These are phyloP conservation scores for Fennellomyces sp. DNA, from an alignment of 371 early-diverging fungal genomes.

Conservation along the genomic window DNA sequence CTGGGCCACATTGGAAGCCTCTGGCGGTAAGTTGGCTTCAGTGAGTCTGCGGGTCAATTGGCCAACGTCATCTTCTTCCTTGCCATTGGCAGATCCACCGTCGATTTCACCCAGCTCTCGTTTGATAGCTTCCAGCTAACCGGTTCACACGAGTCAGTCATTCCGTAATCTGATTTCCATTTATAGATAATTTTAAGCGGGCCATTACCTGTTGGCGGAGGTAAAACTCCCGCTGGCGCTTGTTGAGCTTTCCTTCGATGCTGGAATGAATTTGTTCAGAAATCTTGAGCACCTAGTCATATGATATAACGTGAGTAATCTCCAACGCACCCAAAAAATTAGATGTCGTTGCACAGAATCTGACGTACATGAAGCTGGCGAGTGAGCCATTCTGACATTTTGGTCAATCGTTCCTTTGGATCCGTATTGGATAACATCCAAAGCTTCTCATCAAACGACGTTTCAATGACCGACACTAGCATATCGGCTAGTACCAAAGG, in stretches of 20 bases:
- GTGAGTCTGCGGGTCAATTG: constrained; percentile 55
- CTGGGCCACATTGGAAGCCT: constrained; percentile 64
- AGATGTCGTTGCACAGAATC: not conserved
- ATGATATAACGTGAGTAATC: not conserved
- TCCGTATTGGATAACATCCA: constrained; percentile 61
- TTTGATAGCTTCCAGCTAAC: constrained; percentile 79
- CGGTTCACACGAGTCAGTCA: constrained; percentile 3
- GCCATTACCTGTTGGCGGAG: constrained; percentile 77
- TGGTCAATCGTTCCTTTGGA: constrained; percentile 61
- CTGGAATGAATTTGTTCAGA: constrained; percentile 80
- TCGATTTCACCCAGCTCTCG: constrained; percentile 72
- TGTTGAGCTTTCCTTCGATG: constrained; percentile 77
- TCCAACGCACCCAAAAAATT: not conserved
- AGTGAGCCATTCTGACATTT: constrained; percentile 68
- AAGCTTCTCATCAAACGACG: constrained; percentile 74
- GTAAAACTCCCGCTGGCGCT: constrained; percentile 83
- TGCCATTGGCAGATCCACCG: constrained; percentile 5
- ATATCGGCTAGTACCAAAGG: constrained; percentile 74
- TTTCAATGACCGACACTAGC: constrained; percentile 74
- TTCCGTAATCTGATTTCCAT: not conserved
- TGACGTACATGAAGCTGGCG: constrained; percentile 73
- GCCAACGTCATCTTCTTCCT: constrained; percentile 65
- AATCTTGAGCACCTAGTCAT: constrained; percentile 67
- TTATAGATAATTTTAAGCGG: not conserved
- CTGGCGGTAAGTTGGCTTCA: constrained; percentile 67